Percentiles rank a stretch among this genome's conserved stretches.
These are phyloP conservation scores for Paraconiothyrium brasiliense DNA, from an alignment of 2,329 filamentous ascomycete genomes.

Conservation along the genomic window DNA sequence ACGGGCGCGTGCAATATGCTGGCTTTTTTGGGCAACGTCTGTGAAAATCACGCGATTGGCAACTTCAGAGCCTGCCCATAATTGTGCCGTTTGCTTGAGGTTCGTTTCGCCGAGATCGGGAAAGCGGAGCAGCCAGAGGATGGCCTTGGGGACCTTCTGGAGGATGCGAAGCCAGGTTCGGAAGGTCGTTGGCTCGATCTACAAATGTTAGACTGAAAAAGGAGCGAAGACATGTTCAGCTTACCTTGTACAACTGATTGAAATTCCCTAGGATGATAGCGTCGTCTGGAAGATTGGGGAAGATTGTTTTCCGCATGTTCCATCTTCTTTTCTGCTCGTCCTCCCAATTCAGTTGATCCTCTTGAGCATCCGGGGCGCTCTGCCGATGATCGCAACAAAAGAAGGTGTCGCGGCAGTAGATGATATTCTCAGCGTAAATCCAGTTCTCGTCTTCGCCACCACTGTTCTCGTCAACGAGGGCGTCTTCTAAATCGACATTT, in stretches of 20 bases:
- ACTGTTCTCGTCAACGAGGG: constrained; percentile 69
- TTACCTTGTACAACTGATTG: constrained; percentile 97
- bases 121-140: constrained; percentile 96
- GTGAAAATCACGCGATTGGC: constrained; percentile 91
- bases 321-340: constrained; percentile 84
- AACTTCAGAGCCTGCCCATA: constrained; percentile 86
- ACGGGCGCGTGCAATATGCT: constrained; percentile 90
- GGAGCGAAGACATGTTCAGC: constrained; percentile 27
- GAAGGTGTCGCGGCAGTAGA: constrained; percentile 93
- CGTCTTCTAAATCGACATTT: constrained; percentile 78
- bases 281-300: constrained; percentile 82
- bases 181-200: constrained; percentile 98
- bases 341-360: constrained; percentile 76
- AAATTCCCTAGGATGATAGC: constrained; percentile 95
- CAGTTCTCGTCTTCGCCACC: constrained; percentile 78
- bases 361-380: constrained; percentile 78
- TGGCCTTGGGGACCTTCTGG: constrained; percentile 81
- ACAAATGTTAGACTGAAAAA: constrained; percentile 24
- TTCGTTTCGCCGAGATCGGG: constrained; percentile 92
- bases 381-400: constrained; percentile 98
- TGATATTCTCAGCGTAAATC: constrained; percentile 97
- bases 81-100: constrained; percentile 78
- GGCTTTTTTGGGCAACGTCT: constrained; percentile 92
- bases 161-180: constrained; percentile 95
- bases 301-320: constrained; percentile 92